Percentiles rank a stretch among this genome's conserved stretches.
Conservation (phyloP, 2,329 filamentous ascomycete species). For the Thermothelomyces thermophilus region DNA sequence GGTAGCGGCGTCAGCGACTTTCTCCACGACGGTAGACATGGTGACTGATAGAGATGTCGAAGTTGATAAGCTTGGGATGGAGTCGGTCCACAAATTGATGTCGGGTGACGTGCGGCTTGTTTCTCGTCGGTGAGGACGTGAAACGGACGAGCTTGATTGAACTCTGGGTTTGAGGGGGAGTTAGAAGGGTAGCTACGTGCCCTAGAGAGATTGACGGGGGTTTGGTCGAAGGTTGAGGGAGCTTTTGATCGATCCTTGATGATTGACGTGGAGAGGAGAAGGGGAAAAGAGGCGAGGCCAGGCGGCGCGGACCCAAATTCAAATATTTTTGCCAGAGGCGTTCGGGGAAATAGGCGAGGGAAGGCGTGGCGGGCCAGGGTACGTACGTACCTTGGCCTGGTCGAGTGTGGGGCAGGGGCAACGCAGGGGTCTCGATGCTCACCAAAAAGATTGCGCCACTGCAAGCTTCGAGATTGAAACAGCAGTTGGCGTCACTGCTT, state of each 20-base stretch:
- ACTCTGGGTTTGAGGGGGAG: conserved; percentile 69
- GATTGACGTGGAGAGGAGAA: conserved; percentile 30
- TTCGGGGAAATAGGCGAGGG: conserved; percentile 30
- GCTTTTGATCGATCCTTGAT: conserved; percentile 32
- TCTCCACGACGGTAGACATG: conserved; percentile 81
- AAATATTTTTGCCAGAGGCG: conserved; percentile 33
- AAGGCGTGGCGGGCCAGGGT: conserved; percentile 28
- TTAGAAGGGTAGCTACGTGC: conserved; percentile 82
- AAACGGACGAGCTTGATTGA: conserved; percentile 40
- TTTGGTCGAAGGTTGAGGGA: conserved; percentile 35
- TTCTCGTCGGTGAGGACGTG: conserved; percentile 28
- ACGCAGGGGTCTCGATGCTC: conserved; percentile 8
- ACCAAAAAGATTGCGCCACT: neutral
- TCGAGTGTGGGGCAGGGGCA: conserved; percentile 13
- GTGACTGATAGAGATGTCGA: conserved; percentile 42
- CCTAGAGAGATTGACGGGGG: conserved; percentile 56
- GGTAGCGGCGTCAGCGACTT: conserved; percentile 52
- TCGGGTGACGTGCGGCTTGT: conserved; percentile 39
- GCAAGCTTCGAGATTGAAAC: neutral
- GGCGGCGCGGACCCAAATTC: conserved; percentile 27
- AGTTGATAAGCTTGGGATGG: conserved; percentile 24
- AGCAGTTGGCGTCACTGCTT: neutral
- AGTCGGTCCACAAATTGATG: conserved; percentile 28
- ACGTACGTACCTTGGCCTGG: conserved; percentile 21
- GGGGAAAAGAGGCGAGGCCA: conserved; percentile 20